These are phyloP conservation scores for Punctularia strigosozonata DNA, from an alignment of 768 basidiomycete species.

Conservation along the genomic window DNA sequence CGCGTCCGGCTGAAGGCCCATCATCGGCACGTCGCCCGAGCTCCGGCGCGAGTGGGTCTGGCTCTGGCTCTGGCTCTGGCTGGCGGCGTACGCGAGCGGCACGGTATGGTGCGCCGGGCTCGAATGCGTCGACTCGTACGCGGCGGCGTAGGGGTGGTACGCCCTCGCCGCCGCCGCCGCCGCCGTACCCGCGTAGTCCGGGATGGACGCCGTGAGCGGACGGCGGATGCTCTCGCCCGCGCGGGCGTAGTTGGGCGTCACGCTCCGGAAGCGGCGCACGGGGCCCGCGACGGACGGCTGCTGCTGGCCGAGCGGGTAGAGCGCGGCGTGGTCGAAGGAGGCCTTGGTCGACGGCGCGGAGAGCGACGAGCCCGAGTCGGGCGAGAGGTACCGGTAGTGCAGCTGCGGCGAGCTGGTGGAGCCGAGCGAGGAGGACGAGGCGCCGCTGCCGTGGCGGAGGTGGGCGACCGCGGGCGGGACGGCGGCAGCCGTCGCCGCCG, in stretches of 20 bases:
- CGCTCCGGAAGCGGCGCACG: constrained; percentile 59
- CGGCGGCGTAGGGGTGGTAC: constrained; percentile 23
- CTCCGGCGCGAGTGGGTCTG: too few species aligned
- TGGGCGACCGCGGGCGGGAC: constrained; percentile 16
- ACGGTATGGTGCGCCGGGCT: constrained; percentile 38
- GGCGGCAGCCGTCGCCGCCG: background rate
- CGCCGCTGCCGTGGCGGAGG: constrained; percentile 25
- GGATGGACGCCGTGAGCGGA: constrained; percentile 31
- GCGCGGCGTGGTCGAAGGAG: constrained; percentile 43
- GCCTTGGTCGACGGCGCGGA: constrained; percentile 64
- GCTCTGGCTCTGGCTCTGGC: too few species aligned
- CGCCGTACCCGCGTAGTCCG: constrained; percentile 20
- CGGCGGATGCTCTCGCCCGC: constrained; percentile 35
- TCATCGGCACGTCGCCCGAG: too few species aligned
- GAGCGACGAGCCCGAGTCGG: constrained; percentile 31
- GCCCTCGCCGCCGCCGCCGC: constrained; percentile 16
- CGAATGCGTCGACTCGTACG: constrained; percentile 19
- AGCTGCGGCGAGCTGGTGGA: constrained; percentile 7
- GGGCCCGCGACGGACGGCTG: constrained; percentile 38
- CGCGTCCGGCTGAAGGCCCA: too few species aligned
- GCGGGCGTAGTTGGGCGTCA: constrained; percentile 56
- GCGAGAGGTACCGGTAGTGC: constrained; percentile 8
- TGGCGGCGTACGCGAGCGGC: constrained; percentile 21
- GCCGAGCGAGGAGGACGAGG: constrained; percentile 19
- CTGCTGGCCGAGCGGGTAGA: constrained; percentile 36